A percentile compares a stretch with the other conserved stretches of the same genome.
Evolutionary conservation across 1,284 basidiomycete species (phyloP).

Genomic region (Nidula niveotomentosa): DNA sequence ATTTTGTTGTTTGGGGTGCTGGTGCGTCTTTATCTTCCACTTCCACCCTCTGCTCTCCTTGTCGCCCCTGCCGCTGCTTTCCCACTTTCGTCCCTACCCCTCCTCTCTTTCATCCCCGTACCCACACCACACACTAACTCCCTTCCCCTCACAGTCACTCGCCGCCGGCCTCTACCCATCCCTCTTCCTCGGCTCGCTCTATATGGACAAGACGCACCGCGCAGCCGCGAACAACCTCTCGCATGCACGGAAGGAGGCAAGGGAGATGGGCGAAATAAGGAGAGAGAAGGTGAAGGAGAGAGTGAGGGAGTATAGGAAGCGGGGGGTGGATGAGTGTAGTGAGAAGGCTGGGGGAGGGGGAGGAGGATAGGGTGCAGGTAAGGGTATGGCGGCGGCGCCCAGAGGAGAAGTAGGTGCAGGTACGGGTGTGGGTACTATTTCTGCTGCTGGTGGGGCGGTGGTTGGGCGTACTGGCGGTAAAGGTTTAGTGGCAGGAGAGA

Average conservation of each 20-base stretch:
- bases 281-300: slow-evolving; percentile 21
- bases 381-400: no score
- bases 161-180: slow-evolving; percentile 23
- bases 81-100: not conserved
- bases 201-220: slow-evolving; percentile 22
- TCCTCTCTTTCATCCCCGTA: no score
- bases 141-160: slow-evolving; percentile 7
- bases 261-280: slow-evolving; percentile 22
- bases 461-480: no score
- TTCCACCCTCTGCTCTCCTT: slow-evolving; percentile 24
- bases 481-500: no score
- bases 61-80: slow-evolving; percentile 14
- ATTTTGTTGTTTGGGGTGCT: slow-evolving; percentile 47
- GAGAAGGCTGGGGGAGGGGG: not conserved
- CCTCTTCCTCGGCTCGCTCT: slow-evolving; percentile 23
- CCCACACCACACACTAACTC: no score
- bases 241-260: slow-evolving; percentile 27
- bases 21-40: slow-evolving; percentile 32
- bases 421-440: no score
- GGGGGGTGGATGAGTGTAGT: not conserved
- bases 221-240: slow-evolving; percentile 26
- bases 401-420: not conserved
- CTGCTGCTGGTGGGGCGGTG: no score
- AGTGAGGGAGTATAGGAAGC: slow-evolving; percentile 17
- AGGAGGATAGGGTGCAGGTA: not conserved